Evolutionary conservation across 257 asterid species (phyloP).

Genomic region (Fraxinus pennsylvanica): DNA sequence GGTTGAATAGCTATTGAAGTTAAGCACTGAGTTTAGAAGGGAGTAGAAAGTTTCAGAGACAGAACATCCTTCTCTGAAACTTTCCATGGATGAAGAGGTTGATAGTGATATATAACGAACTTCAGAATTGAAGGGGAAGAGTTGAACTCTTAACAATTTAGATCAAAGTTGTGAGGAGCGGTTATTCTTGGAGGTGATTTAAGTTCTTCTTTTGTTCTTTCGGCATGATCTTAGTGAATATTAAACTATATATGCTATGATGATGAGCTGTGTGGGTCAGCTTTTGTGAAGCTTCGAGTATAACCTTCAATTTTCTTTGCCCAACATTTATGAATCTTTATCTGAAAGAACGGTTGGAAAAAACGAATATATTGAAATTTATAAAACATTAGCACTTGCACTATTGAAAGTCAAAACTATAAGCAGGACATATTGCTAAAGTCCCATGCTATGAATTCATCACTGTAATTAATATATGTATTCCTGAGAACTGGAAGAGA

Average conservation of each 20-base stretch:
- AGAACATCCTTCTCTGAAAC: neutral
- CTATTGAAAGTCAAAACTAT: neutral
- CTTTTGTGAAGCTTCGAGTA: neutral
- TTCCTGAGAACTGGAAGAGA: neutral
- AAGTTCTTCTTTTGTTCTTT: slow-evolving; percentile 13
- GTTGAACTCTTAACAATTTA: neutral
- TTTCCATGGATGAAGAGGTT: neutral
- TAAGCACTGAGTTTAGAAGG: slow-evolving; percentile 10
- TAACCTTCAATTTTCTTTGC: neutral
- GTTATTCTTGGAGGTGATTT: neutral
- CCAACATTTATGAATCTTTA: neutral
- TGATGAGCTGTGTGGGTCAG: neutral
- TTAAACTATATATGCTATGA: neutral
- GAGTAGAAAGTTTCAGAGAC: neutral
- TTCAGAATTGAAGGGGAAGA: slow-evolving; percentile 8
- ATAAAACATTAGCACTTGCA: neutral
- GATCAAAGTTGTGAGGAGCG: neutral
- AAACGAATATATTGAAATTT: neutral
- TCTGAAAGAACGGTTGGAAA: neutral
- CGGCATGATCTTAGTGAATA: neutral
- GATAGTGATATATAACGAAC: neutral
- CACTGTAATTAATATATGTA: neutral
- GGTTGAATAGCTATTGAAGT: slow-evolving; percentile 4
- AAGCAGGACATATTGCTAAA: neutral
- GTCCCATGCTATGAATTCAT: neutral